Evolutionary conservation across 176 grass and related monocot genomes (phyloP).

Genomic region (Rhynchospora tenuis): DNA sequence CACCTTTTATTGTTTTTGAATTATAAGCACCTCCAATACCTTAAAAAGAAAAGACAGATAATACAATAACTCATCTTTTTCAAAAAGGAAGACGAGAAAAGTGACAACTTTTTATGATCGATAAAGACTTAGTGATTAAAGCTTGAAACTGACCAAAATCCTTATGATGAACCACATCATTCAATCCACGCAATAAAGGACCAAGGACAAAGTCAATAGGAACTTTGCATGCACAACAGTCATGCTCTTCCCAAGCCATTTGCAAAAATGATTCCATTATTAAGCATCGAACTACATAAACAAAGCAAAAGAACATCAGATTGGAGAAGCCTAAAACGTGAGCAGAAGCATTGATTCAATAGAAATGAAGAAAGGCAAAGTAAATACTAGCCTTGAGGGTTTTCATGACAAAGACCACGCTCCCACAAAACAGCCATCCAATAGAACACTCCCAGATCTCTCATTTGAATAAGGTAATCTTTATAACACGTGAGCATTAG

Average conservation of each 20-base stretch:
- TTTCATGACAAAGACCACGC: conserved; percentile 89
- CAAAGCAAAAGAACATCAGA: conserved; percentile 16
- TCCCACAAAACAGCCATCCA: conserved; percentile 93
- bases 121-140: conserved; percentile 9
- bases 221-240: conserved; percentile 42
- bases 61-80: neutral
- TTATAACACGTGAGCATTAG: conserved; percentile 29
- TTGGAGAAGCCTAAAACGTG: conserved; percentile 8
- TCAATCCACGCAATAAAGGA: conserved; percentile 62
- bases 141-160: conserved; percentile 83
- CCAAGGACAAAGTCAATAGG: conserved; percentile 74
- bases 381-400: conserved; percentile 63
- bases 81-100: conserved; percentile 8
- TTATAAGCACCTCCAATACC: conserved; percentile 69
- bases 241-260: conserved; percentile 47
- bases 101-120: neutral
- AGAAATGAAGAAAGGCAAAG: neutral
- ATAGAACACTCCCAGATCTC: conserved; percentile 57
- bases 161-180: conserved; percentile 90
- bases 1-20: conserved; percentile 74
- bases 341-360: conserved; percentile 16
- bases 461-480: conserved; percentile 50
- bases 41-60: conserved; percentile 29
- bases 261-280: conserved; percentile 93
- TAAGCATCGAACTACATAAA: conserved; percentile 68